These are phyloP conservation scores for Phoma sp. DNA, from an alignment of 2,329 filamentous ascomycete species.

Conservation along the genomic window DNA sequence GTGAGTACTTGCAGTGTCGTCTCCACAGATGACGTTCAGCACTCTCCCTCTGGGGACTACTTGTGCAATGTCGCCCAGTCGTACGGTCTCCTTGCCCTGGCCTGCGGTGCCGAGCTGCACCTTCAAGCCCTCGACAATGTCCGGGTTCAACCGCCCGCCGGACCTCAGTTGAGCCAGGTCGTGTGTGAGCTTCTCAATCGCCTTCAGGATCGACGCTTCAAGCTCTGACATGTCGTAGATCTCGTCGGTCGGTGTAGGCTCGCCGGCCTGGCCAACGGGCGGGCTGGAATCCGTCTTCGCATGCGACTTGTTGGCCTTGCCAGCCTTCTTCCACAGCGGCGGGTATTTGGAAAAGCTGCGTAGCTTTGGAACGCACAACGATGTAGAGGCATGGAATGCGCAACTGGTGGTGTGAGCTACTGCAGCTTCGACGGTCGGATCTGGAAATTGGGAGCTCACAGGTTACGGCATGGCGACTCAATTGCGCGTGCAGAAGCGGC, in stretches of 20 bases:
- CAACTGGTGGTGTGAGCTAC: conserved; percentile 16
- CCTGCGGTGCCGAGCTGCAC: conserved; percentile 62
- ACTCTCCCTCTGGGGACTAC: conserved; percentile 70
- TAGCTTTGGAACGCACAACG: conserved; percentile 4
- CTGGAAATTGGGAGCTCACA: conserved; percentile 29
- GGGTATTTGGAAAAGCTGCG: conserved; percentile 55
- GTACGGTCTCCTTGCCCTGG: conserved; percentile 58
- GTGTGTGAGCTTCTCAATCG: conserved; percentile 64
- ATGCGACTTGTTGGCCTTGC: conserved; percentile 56
- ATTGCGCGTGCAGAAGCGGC: conserved; percentile 25
- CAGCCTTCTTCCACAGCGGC: conserved; percentile 60
- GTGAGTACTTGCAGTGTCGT: conserved; percentile 63
- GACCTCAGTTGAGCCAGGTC: conserved; percentile 68
- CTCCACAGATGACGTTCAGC: conserved; percentile 68
- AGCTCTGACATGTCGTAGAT: conserved; percentile 68
- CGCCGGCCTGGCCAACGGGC: conserved; percentile 30
- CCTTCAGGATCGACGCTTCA: conserved; percentile 62
- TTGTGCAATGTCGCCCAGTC: conserved; percentile 69
- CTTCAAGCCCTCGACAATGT: conserved; percentile 66
- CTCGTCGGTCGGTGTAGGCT: conserved; percentile 56
- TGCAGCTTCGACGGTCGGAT: not conserved
- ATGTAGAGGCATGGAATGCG: conserved; percentile 10
- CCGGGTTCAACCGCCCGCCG: conserved; percentile 69
- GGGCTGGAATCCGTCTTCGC: conserved; percentile 47
- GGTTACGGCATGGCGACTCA: conserved; percentile 32